Conservation (phyloP, 805 yeast genomes). For the Pichia ethanolica region DNA sequence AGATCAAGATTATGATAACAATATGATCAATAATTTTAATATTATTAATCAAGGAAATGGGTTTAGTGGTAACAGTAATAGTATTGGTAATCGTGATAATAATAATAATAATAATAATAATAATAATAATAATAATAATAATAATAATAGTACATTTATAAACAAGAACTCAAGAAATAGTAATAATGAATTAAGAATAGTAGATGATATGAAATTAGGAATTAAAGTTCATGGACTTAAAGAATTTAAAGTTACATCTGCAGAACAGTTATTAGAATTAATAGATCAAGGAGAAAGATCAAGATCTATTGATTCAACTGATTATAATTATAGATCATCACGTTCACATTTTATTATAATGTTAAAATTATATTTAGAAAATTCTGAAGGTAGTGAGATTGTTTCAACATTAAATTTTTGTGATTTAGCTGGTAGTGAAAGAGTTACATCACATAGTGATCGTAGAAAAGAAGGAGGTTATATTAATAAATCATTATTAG, state of each 20-base stretch:
- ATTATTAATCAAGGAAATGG: too few relatives aligned
- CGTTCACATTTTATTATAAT: conserved; percentile 88
- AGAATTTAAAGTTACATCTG: conserved; percentile 48
- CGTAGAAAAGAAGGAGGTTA: conserved; percentile 90
- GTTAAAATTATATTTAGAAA: conserved; percentile 39
- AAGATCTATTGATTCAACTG: conserved; percentile 82
- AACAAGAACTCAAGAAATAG: conserved; percentile 13
- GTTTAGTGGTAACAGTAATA: too few relatives aligned
- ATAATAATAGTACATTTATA: background rate
- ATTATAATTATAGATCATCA: conserved; percentile 79
- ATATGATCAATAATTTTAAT: too few relatives aligned
- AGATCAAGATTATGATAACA: conserved; percentile 16
- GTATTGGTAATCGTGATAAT: too few relatives aligned
- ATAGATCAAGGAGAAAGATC: conserved; percentile 65
- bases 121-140: background rate
- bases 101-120: background rate
- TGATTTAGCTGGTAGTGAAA: conserved; percentile 96
- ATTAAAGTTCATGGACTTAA: conserved; percentile 69
- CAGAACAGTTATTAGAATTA: conserved; percentile 51
- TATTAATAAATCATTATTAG: conserved; percentile 84
- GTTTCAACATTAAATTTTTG: conserved; percentile 72
- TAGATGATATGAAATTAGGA: conserved; percentile 71
- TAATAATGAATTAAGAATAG: conserved; percentile 51
- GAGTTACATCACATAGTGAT: conserved; percentile 67
- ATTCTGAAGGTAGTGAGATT: conserved; percentile 32